Conservation (phyloP, 345 rosid species). For the Pistacia vera region DNA sequence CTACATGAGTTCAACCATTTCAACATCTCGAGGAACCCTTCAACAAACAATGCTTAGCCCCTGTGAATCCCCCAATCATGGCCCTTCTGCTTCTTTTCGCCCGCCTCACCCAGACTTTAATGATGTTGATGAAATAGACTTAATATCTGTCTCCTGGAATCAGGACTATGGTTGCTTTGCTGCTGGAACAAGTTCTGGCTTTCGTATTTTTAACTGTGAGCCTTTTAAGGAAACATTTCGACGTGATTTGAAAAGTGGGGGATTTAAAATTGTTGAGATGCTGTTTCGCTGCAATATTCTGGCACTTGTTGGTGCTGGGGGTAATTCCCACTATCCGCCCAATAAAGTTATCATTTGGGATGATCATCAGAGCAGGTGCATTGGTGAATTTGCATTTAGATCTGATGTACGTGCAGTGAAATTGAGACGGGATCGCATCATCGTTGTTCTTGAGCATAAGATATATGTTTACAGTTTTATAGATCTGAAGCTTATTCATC, state of each 20-base stretch:
- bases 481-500: constrained; percentile 84
- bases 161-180: constrained; percentile 88
- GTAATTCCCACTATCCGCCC: constrained; percentile 79
- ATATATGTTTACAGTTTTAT: constrained; percentile 71
- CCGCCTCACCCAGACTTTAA: constrained; percentile 34
- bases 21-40: constrained; percentile 35
- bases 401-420: constrained; percentile 82
- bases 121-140: constrained; percentile 47
- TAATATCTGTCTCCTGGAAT: constrained; percentile 84
- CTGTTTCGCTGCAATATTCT: constrained; percentile 83
- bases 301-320: constrained; percentile 78
- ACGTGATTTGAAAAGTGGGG: constrained; percentile 66
- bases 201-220: constrained; percentile 75
- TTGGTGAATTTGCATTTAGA: constrained; percentile 79
- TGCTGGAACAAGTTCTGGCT: constrained; percentile 76
- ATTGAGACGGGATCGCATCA: constrained; percentile 72
- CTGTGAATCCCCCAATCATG: constrained; percentile 30
- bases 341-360: constrained; percentile 90
- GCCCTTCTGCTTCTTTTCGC: constrained; percentile 33
- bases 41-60: constrained; percentile 33
- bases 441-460: constrained; percentile 88
- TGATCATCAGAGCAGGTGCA: constrained; percentile 85
- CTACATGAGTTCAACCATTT: constrained; percentile 56
- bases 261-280: constrained; percentile 91
- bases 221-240: constrained; percentile 84